A percentile compares a stretch with the other conserved stretches of the same genome.
Conservation (phyloP, 768 basidiomycete species). For the Pulveroboletus frians region DNA sequence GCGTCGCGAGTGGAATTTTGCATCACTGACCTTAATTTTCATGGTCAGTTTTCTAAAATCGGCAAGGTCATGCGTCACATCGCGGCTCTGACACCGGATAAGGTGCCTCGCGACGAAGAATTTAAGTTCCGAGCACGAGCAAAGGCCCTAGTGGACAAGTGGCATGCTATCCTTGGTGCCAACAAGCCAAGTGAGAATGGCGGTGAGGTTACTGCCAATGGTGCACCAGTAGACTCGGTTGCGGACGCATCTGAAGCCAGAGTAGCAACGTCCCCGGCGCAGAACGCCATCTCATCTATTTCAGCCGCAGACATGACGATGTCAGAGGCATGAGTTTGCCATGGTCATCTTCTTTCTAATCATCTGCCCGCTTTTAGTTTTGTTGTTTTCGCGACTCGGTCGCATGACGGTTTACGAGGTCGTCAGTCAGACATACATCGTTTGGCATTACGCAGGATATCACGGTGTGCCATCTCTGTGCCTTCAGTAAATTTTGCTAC, state of each 20-base stretch:
- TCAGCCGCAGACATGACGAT: slow-evolving; percentile 38
- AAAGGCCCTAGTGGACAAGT: slow-evolving; percentile 42
- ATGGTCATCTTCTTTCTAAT: slow-evolving; percentile 8
- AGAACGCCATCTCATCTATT: slow-evolving; percentile 27
- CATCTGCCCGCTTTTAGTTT: slow-evolving; percentile 11
- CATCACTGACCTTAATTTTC: slow-evolving; percentile 8
- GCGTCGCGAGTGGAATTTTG: slow-evolving; percentile 3
- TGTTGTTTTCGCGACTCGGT: slow-evolving; percentile 12
- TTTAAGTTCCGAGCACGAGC: slow-evolving; percentile 50
- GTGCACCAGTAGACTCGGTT: slow-evolving; percentile 18
- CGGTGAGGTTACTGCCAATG: slow-evolving; percentile 25
- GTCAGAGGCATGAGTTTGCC: slow-evolving; percentile 33
- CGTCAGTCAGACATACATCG: slow-evolving; percentile 19
- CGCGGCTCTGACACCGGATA: slow-evolving; percentile 36
- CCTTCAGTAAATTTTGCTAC: slow-evolving; percentile 16
- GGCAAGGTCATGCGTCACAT: slow-evolving; percentile 62
- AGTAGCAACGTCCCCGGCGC: slow-evolving; percentile 17
- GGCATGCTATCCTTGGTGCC: slow-evolving; percentile 37
- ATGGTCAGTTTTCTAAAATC: slow-evolving; percentile 42
- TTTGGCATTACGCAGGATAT: slow-evolving; percentile 15
- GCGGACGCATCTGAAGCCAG: slow-evolving; percentile 20
- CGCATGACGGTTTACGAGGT: slow-evolving; percentile 5
- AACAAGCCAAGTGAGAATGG: slow-evolving; percentile 31
- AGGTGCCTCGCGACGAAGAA: slow-evolving; percentile 48
- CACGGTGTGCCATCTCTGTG: slow-evolving; percentile 24